Conservation (phyloP, 495 filamentous ascomycete genomes). For the Penicillium paradoxum region DNA sequence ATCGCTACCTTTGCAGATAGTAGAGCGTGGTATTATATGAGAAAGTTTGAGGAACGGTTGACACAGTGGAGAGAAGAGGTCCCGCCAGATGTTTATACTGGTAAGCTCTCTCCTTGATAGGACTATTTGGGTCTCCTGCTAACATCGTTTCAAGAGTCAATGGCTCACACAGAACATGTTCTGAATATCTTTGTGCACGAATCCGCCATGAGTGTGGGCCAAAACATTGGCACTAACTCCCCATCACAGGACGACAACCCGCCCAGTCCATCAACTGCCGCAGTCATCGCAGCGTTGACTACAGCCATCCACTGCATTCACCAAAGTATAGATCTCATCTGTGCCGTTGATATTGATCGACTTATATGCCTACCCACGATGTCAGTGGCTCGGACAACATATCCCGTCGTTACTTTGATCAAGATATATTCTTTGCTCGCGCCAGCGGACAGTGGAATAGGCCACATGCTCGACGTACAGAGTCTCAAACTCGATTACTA, state of each 20-base stretch:
- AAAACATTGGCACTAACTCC: conserved; percentile 23
- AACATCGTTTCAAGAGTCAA: conserved; percentile 13
- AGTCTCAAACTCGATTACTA: conserved; percentile 72
- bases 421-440: conserved; percentile 80
- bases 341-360: conserved; percentile 52
- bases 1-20: conserved; percentile 64
- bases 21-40: conserved; percentile 69
- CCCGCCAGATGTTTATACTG: conserved; percentile 38
- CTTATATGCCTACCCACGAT: conserved; percentile 72
- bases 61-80: conserved; percentile 59
- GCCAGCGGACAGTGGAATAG: conserved; percentile 62
- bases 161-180: conserved; percentile 38
- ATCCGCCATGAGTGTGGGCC: conserved; percentile 72
- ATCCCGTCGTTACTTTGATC: conserved; percentile 79
- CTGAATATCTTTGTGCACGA: conserved; percentile 82
- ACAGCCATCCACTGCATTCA: conserved; percentile 69
- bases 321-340: conserved; percentile 65
- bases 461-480: conserved; percentile 69
- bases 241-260: conserved; percentile 20
- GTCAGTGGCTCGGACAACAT: conserved; percentile 71
- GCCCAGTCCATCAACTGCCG: conserved; percentile 46
- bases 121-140: neutral
- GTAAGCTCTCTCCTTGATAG: conserved; percentile 14
- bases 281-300: conserved; percentile 67
- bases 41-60: conserved; percentile 70